Base-by-base conservation (phyloP, 2,329 filamentous ascomycete genomes). In the Trichoderma breve region DNA sequence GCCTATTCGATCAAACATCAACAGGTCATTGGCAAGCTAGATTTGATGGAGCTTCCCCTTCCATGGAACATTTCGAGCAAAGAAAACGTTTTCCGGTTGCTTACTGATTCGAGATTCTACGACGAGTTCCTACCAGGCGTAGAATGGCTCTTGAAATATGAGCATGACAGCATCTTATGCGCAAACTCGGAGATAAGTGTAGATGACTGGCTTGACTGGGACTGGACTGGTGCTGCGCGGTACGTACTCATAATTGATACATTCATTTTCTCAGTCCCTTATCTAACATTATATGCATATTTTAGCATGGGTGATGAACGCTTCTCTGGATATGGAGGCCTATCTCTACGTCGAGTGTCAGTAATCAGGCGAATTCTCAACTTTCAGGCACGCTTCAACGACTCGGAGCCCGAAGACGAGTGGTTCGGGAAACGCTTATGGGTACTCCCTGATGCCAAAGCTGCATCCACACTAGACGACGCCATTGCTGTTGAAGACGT, bases 151-250 rank as follows among this genome's bases (percentile, higher is more conserved):
- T 79, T 89, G 68, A 85, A 85, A 75, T 89, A 84, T 74, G 86
- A 88, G 74, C 81, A 83, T n/a, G 87, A 89, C 76, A 87, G 84
- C 75, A 87, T 89, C 60, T 78, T 88, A 60, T 89, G 87, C 74
- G 84, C 86, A 70, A 88, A 88, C 75, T 86, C 86, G 12, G 80
- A 81, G n/a, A 81, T 77, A 51, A 85, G 84, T 73, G 76, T 89
- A 51, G 84, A 89, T 74, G 84, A 87, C 6, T 88, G 85, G 85
- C 79, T 88, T 11, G 77, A 81, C n/a, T 88, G 83, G 80, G 83
- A 84, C 74, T 89, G 86, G 86, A 85, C 86, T 26, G 87, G 86
- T 6, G 84, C 86, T 5, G 83, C 85, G 18, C 84, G 83, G 86
- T 86, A 47, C 36, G 72, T 63, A 2, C n/a, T 6, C 21, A 28